These are phyloP conservation scores for Metschnikowia vanudenii DNA, from an alignment of 805 yeast genomes.

Conservation along the genomic window DNA sequence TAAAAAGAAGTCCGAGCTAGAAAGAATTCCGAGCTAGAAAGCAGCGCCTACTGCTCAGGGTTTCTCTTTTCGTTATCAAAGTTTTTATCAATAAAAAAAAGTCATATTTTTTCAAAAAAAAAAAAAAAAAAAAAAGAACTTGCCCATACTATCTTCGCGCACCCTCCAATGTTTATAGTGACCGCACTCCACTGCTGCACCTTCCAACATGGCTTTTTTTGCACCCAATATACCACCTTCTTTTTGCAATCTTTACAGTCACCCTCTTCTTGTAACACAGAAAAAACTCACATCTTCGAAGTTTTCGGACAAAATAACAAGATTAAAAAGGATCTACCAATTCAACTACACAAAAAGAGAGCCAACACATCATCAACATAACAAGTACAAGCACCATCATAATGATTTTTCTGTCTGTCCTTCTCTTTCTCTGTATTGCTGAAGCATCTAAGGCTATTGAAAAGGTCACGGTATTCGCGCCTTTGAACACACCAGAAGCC, in stretches of 20 bases:
- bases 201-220: no score
- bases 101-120: no score
- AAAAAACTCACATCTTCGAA: background rate
- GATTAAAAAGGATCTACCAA: background rate
- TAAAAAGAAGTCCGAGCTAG: no score
- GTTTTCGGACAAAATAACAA: background rate
- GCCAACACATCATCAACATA: background rate
- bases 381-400: no score
- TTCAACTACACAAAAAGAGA: background rate
- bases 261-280: background rate
- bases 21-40: no score
- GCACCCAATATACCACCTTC: background rate
- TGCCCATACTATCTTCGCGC: no score
- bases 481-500: constrained; percentile 13
- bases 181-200: no score
- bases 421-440: background rate
- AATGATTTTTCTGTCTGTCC: constrained; percentile 3
- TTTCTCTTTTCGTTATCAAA: no score
- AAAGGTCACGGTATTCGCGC: constrained; percentile 2
- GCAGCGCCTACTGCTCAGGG: no score
- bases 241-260: background rate
- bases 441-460: constrained; percentile 3
- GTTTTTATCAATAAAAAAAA: no score
- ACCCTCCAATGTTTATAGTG: no score
- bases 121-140: no score